Conservation (phyloP, 495 filamentous ascomycete species). For the Acidiella bohemica region DNA sequence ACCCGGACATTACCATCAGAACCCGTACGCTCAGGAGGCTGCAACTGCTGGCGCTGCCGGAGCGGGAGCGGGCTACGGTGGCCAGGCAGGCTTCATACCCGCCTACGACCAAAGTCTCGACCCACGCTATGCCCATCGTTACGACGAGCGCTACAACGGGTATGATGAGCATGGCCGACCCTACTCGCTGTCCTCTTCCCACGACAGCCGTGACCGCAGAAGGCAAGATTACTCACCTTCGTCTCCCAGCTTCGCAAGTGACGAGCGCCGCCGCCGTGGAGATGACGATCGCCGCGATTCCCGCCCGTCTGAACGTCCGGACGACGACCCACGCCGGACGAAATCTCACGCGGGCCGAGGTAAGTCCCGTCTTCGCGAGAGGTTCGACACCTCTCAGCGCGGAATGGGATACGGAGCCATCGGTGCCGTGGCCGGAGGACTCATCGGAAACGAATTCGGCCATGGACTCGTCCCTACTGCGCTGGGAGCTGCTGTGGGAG, state of each 20-base stretch:
- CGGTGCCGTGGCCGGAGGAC: constrained; percentile 11
- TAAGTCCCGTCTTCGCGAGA: constrained; percentile 10
- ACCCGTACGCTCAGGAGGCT: constrained; percentile 11
- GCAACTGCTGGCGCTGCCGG: constrained; percentile 2
- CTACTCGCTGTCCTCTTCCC: background rate
- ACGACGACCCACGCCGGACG: constrained; percentile 3
- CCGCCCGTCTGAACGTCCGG: too few relatives aligned
- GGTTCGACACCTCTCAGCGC: constrained; percentile 7
- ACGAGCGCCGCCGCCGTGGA: constrained; percentile 1
- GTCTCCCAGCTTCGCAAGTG: background rate
- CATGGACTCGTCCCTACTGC: constrained; percentile 5
- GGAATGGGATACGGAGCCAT: constrained; percentile 9
- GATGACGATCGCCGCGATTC: constrained; percentile 1
- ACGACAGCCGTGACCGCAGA: background rate
- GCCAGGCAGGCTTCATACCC: background rate
- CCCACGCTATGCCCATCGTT: background rate
- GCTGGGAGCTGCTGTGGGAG: constrained; percentile 9
- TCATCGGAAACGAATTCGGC: constrained; percentile 10
- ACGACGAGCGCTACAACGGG: constrained; percentile 4
- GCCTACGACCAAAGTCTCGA: background rate
- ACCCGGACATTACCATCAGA: constrained; percentile 8
- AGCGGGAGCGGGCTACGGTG: background rate
- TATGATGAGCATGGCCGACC: constrained; percentile 3
- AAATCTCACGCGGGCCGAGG: constrained; percentile 6
- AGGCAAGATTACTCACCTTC: constrained; percentile 4